These are phyloP conservation scores for Trametes polyzona DNA, from an alignment of 1,284 basidiomycete genomes.

Conservation along the genomic window DNA sequence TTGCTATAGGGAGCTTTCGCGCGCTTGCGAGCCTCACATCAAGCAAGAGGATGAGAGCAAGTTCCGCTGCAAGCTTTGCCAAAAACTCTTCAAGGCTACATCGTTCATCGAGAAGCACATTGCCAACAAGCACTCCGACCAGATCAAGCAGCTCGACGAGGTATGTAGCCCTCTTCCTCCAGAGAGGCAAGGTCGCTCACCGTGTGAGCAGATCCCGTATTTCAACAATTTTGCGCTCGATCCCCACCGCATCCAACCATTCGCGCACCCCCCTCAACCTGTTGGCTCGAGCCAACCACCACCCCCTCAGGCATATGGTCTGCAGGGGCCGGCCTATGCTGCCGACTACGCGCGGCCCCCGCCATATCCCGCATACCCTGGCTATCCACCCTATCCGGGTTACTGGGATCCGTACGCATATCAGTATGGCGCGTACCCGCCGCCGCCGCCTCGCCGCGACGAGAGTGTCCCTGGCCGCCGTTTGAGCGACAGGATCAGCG, in stretches of 20 bases:
- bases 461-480: slow-evolving; percentile 60
- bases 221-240: slow-evolving; percentile 95
- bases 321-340: slow-evolving; percentile 62
- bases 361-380: slow-evolving; percentile 41
- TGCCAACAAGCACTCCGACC: slow-evolving; percentile 85
- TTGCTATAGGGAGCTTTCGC: slow-evolving; percentile 77
- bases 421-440: slow-evolving; percentile 38
- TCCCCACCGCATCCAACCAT: slow-evolving; percentile 89
- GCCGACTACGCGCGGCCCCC: slow-evolving; percentile 46
- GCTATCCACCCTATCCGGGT: slow-evolving; percentile 22
- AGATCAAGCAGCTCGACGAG: slow-evolving; percentile 78
- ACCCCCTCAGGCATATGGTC: slow-evolving; percentile 79
- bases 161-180: slow-evolving; percentile 42
- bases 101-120: slow-evolving; percentile 96
- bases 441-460: slow-evolving; percentile 54
- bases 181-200: background rate
- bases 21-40: slow-evolving; percentile 75
- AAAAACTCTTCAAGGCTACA: slow-evolving; percentile 94
- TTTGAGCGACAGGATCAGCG: slow-evolving; percentile 77
- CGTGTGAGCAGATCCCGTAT: slow-evolving; percentile 66
- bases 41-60: slow-evolving; percentile 96
- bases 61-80: slow-evolving; percentile 92
- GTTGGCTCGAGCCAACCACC: slow-evolving; percentile 66
- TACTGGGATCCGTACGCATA: slow-evolving; percentile 62
- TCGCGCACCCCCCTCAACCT: slow-evolving; percentile 71